Base-by-base conservation (phyloP, 2,329 filamentous ascomycete species). In the Pestalotiopsis sp. region DNA sequence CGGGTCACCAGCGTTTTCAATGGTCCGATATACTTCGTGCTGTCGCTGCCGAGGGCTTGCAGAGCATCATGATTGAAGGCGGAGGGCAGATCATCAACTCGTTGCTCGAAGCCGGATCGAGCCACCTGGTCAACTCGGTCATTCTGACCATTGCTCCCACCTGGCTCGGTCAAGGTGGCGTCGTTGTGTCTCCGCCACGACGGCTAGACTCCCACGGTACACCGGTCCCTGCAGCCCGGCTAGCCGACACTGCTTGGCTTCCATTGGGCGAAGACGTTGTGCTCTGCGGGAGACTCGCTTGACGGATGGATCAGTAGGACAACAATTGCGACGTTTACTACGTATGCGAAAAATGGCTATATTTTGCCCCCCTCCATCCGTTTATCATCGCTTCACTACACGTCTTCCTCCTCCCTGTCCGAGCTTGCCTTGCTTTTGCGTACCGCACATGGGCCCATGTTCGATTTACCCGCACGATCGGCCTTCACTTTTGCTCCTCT, bases 21-120 rank as follows among this genome's bases (percentile, higher is more conserved):
- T 97, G 93, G 94, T 79, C 79, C 12, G 84, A 85, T 56, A 86
- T 97, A 17, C 80, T 97, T 38, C 80, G 80, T 20, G 82, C 83
- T 3, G 79, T 97, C n/a, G 72, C 74, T 41, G 78, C 77, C 1
- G 85, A 92, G 73, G 90, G 90, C 1, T 82, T 97, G 59, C 80
- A 81, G 66, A 97, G 94, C 77, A 85, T 98, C 68, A 98, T 98
- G 95, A 87, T 98, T 63, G 95, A 98, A 79, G 95, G 95, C 0
- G 95, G 95, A 12, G 95, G 88, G 0, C 84, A 85, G 12, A 90
- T 98, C 41, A 93, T 98, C 77, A 97, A 96, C 77, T 88, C 92
- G 49, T 81, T 98, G 20, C 84, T 98, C n/a, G 84, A 87, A 52
- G 84, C 87, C 2, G 82, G 83, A 36, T 88, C 90, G 74, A 83